Percentiles rank a stretch among this genome's conserved stretches.
Conservation (phyloP, 1,139 yeast species). For the Meyerozyma guilliermondii region DNA sequence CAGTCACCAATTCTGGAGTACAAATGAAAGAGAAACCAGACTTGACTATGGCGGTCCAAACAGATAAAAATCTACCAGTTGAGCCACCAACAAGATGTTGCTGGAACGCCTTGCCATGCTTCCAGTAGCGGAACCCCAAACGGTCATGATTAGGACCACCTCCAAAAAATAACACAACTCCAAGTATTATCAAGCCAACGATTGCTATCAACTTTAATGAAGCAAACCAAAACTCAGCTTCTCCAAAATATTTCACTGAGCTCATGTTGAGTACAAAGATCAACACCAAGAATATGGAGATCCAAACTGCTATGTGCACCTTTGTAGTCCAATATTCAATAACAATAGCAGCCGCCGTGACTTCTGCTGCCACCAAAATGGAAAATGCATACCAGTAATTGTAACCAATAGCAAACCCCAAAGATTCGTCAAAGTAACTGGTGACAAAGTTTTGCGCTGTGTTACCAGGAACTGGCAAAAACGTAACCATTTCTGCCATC, state of each 20-base stretch:
- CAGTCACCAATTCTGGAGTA: constrained; percentile 43
- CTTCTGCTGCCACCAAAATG: constrained; percentile 45
- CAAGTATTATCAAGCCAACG: constrained; percentile 46
- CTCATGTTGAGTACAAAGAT: constrained; percentile 36
- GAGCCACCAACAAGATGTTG: constrained; percentile 44
- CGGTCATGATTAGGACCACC: constrained; percentile 33
- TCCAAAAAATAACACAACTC: constrained; percentile 34
- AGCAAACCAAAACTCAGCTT: constrained; percentile 65
- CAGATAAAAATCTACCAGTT: constrained; percentile 56
- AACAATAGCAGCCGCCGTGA: constrained; percentile 49
- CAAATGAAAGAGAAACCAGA: constrained; percentile 43
- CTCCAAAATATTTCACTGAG: constrained; percentile 54
- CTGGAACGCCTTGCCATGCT: constrained; percentile 38
- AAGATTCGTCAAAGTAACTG: constrained; percentile 30
- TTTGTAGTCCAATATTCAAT: constrained; percentile 53
- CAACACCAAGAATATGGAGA: constrained; percentile 41
- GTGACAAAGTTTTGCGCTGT: constrained; percentile 31
- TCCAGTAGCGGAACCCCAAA: constrained; percentile 49
- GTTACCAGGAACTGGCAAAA: constrained; percentile 47
- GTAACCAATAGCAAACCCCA: constrained; percentile 45
- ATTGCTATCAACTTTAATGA: constrained; percentile 52
- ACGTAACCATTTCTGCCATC: constrained; percentile 60
- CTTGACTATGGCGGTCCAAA: constrained; percentile 38
- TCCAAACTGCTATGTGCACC: constrained; percentile 51
- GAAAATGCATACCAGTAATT: constrained; percentile 48